Conservation (phyloP, 129 eudicot genomes). For the Logfia minima region DNA sequence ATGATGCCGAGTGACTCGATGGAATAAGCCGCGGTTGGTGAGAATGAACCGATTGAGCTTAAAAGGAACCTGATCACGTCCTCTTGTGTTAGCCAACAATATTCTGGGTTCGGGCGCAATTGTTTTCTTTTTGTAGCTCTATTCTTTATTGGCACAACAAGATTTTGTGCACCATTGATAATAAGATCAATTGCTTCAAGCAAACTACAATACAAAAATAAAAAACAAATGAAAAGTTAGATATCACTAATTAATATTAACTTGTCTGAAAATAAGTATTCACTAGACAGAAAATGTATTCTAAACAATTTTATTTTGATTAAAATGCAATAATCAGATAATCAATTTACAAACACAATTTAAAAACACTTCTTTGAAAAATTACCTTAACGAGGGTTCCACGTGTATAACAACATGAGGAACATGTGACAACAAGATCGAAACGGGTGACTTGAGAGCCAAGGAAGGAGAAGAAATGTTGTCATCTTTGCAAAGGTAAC, state of each 20-base stretch:
- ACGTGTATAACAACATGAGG: conserved; percentile 58
- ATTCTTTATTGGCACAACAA: conserved; percentile 69
- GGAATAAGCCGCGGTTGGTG: conserved; percentile 51
- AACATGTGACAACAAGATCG: conserved; percentile 45
- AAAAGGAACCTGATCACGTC: conserved; percentile 67
- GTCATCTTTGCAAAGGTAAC: conserved; percentile 57
- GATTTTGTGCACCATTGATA: conserved; percentile 73
- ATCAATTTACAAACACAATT: too few relatives aligned
- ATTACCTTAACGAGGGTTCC: conserved; percentile 67
- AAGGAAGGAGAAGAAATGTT: conserved; percentile 48
- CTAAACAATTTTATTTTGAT: too few relatives aligned
- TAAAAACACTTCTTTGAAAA: too few relatives aligned
- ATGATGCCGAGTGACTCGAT: conserved; percentile 64
- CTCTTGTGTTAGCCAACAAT: conserved; percentile 85
- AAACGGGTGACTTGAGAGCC: conserved; percentile 64
- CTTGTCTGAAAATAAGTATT: neutral
- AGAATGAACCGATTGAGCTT: conserved; percentile 70
- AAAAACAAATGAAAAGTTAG: neutral
- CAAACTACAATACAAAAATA: conserved; percentile 47
- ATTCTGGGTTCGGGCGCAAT: conserved; percentile 44
- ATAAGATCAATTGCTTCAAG: conserved; percentile 74
- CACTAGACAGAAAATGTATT: too few relatives aligned
- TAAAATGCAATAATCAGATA: too few relatives aligned
- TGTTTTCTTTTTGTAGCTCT: conserved; percentile 40
- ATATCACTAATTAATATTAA: too few relatives aligned